A percentile compares a stretch with the other conserved stretches of the same genome.
phyloP scores from a whole-genome alignment of 164 flowering plant genomes.

The Macadamia tetraphylla region DNA sequence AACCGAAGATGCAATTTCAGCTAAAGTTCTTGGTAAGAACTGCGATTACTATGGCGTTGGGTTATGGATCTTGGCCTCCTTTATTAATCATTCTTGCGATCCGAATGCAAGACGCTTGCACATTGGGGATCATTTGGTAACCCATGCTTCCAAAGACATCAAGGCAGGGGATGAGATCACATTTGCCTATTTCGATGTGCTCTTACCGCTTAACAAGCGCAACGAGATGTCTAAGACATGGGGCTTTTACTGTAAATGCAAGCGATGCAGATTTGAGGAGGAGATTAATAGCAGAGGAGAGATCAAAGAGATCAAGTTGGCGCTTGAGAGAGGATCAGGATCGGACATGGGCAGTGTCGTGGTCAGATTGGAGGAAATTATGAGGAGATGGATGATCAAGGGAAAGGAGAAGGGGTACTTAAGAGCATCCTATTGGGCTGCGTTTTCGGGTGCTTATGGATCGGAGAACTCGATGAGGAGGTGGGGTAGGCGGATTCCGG shows the following conservation, averaged over 20 bases:
- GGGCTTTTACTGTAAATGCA: constrained; percentile 73
- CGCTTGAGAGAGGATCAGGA: constrained; percentile 45
- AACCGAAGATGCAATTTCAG: constrained; percentile 54
- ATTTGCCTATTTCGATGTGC: constrained; percentile 67
- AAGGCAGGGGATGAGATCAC: constrained; percentile 89
- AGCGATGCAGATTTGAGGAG: constrained; percentile 75
- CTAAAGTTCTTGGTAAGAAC: constrained; percentile 62
- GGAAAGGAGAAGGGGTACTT: constrained; percentile 64
- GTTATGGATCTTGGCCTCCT: constrained; percentile 74
- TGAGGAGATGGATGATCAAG: constrained; percentile 55
- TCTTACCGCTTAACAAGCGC: constrained; percentile 43
- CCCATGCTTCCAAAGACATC: constrained; percentile 68
- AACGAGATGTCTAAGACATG: constrained; percentile 48
- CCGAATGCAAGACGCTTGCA: constrained; percentile 77
- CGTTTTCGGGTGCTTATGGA: constrained; percentile 34
- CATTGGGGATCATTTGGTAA: constrained; percentile 57
- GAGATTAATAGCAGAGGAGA: constrained; percentile 29
- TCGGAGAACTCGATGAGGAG: constrained; percentile 51
- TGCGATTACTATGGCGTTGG: constrained; percentile 69
- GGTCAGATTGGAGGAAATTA: constrained; percentile 56
- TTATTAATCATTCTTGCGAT: constrained; percentile 79
- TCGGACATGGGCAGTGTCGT: constrained; percentile 43
- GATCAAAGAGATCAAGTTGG: constrained; percentile 52
- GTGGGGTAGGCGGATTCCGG: constrained; percentile 73
- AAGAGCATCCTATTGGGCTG: constrained; percentile 75